Conservation (phyloP, 2,329 filamentous ascomycete genomes). For the Xylaria hypoxylon region DNA sequence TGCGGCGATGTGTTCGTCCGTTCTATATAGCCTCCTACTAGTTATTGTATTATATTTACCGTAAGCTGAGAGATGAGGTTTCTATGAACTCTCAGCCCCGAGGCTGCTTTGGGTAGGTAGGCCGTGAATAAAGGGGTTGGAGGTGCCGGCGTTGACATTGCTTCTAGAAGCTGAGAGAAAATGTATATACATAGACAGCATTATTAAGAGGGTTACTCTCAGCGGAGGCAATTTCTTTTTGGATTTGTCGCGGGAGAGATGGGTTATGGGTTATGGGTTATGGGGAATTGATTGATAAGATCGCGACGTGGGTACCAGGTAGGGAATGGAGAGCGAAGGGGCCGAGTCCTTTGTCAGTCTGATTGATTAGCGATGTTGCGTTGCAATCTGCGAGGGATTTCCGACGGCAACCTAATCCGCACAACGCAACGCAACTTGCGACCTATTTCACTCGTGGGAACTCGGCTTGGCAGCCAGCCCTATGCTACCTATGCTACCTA, state of each 20-base stretch:
- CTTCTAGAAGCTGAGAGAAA: constrained; percentile 29
- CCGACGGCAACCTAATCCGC: constrained; percentile 17
- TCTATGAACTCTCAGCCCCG: constrained; percentile 15
- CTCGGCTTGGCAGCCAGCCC: constrained; percentile 12
- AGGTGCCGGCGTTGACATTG: constrained; percentile 2
- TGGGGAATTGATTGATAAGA: constrained; percentile 23
- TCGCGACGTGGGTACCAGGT: constrained; percentile 13
- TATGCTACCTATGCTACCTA: constrained; percentile 24
- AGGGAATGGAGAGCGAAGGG: constrained; percentile 7
- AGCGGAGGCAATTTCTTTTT: constrained; percentile 3
- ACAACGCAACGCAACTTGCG: constrained; percentile 22
- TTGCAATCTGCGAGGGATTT: constrained; percentile 32
- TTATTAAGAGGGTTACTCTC: constrained; percentile 10
- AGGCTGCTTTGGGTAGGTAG: constrained; percentile 20
- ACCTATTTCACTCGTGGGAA: constrained; percentile 20
- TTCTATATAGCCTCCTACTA: constrained; percentile 10
- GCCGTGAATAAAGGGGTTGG: constrained; percentile 8
- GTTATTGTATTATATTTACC: constrained; percentile 17
- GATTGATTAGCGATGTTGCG: constrained; percentile 26
- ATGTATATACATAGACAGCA: background rate
- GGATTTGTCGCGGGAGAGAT: background rate
- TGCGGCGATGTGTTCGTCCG: constrained; percentile 21
- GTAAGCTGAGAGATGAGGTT: constrained; percentile 25
- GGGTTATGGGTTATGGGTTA: background rate
- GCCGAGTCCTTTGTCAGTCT: constrained; percentile 15